phyloP scores from a whole-genome alignment of 2,329 filamentous ascomycete genomes.

The Dothistroma pini region DNA sequence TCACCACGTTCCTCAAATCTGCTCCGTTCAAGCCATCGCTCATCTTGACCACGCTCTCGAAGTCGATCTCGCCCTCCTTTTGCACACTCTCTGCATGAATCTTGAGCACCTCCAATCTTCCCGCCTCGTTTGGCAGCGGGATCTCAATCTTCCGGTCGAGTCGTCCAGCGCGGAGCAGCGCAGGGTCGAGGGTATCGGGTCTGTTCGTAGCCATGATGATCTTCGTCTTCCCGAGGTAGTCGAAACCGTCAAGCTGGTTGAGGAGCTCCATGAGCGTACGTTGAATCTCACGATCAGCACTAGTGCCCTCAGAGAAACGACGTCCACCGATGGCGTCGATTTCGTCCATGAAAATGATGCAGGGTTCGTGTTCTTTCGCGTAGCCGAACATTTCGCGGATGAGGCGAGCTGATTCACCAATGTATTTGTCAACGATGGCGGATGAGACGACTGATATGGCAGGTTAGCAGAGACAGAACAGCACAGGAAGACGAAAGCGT shows the following conservation, averaged over 20 bases:
- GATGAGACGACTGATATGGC: conserved; percentile 77
- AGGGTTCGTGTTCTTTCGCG: conserved; percentile 98
- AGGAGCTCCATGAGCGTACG: conserved; percentile 97
- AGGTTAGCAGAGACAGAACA: conserved; percentile 14
- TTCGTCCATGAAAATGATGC: conserved; percentile 99
- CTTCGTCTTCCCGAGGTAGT: conserved; percentile 99
- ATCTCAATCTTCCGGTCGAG: conserved; percentile 98
- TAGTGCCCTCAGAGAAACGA: conserved; percentile 95
- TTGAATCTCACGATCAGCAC: conserved; percentile 96
- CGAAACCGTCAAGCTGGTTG: conserved; percentile 98
- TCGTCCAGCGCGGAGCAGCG: conserved; percentile 84
- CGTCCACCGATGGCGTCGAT: conserved; percentile 98
- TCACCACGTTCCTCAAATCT: conserved; percentile 95
- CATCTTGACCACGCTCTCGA: conserved; percentile 99
- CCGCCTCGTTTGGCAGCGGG: conserved; percentile 92
- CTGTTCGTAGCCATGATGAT: conserved; percentile 99
- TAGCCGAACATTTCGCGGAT: conserved; percentile 99
- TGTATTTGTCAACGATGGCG: conserved; percentile 99
- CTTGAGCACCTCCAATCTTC: conserved; percentile 94
- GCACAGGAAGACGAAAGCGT: conserved; percentile 15
- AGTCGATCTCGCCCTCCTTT: conserved; percentile 93
- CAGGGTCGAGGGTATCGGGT: conserved; percentile 92
- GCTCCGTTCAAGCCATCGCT: conserved; percentile 97
- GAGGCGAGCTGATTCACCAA: conserved; percentile 92
- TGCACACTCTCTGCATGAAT: conserved; percentile 86